Percentiles rank a stretch among this genome's conserved stretches.
These are phyloP conservation scores for Thermoascus crustaceus DNA, from an alignment of 2,329 filamentous ascomycete genomes.

Conservation along the genomic window DNA sequence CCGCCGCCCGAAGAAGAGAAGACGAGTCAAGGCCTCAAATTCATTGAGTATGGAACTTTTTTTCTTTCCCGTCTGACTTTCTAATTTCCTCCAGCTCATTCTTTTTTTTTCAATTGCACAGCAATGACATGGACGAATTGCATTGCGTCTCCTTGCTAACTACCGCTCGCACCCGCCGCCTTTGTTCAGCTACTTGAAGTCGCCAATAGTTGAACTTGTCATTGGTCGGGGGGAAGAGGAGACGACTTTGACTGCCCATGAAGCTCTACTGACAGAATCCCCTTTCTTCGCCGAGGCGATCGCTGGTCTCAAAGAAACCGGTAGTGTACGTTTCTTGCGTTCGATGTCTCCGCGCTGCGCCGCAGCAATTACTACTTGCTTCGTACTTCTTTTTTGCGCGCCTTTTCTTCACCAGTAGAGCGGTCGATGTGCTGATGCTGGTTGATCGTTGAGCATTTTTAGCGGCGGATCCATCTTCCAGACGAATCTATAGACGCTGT, in stretches of 20 bases:
- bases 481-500: slow-evolving; percentile 64
- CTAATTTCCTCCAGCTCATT: no score
- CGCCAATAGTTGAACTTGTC: slow-evolving; percentile 60
- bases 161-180: not conserved
- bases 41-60: slow-evolving; percentile 21
- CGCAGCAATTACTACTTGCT: no score
- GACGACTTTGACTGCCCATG: slow-evolving; percentile 67
- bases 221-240: slow-evolving; percentile 53
- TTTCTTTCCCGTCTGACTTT: not conserved
- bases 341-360: no score
- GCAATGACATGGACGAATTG: no score
- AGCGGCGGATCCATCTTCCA: slow-evolving; percentile 60
- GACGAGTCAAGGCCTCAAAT: slow-evolving; percentile 16
- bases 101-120: no score
- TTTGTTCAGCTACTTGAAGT: slow-evolving; percentile 49
- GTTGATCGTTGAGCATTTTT: no score
- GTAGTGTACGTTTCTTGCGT: slow-evolving; percentile 47
- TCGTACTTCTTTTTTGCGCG: no score
- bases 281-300: slow-evolving; percentile 64
- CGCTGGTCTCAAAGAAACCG: slow-evolving; percentile 52
- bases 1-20: slow-evolving; percentile 11
- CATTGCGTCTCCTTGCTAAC: not conserved
- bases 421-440: no score
- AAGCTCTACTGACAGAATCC: slow-evolving; percentile 64
- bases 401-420: slow-evolving; percentile 1